Evolutionary conservation across 2,329 filamentous ascomycete genomes (phyloP).

Genomic region (Penicillium sp.): DNA sequence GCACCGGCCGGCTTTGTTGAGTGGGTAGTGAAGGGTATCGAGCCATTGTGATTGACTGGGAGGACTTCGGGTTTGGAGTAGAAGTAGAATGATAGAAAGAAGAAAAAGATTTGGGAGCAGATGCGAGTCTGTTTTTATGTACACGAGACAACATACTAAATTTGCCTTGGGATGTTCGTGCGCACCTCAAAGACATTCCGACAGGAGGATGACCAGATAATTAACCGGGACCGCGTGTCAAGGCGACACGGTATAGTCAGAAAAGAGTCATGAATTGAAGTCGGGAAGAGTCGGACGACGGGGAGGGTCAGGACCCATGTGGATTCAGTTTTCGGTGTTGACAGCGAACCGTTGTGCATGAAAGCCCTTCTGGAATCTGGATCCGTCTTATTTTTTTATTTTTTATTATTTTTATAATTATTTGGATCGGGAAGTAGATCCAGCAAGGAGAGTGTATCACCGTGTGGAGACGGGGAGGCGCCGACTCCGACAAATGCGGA

Average conservation of each 20-base stretch:
- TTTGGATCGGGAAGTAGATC: conserved; percentile 22
- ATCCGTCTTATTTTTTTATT: conserved; percentile 20
- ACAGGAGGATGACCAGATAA: conserved; percentile 46
- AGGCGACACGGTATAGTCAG: conserved; percentile 23
- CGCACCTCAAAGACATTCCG: conserved; percentile 36
- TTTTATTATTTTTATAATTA: conserved; percentile 14
- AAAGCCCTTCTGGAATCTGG: conserved; percentile 22
- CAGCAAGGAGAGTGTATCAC: conserved; percentile 20
- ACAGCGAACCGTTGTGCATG: conserved; percentile 28
- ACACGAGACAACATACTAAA: conserved; percentile 31
- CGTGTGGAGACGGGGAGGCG: conserved; percentile 19
- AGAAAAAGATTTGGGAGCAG: conserved; percentile 21
- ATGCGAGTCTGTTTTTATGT: conserved; percentile 35
- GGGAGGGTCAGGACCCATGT: conserved; percentile 20
- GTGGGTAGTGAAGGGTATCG: conserved; percentile 29
- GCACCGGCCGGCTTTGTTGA: conserved; percentile 39
- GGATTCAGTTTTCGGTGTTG: conserved; percentile 28
- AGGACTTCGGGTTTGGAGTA: conserved; percentile 17
- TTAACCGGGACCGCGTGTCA: conserved; percentile 24
- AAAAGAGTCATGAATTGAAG: conserved; percentile 23
- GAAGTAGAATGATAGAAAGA: conserved; percentile 23
- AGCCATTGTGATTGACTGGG: conserved; percentile 35
- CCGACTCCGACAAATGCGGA: conserved; percentile 20
- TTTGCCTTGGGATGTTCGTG: conserved; percentile 32
- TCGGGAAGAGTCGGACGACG: conserved; percentile 33